Evolutionary conservation across 2,329 filamentous ascomycete genomes (phyloP).

Genomic region (Aspergillus sp.): DNA sequence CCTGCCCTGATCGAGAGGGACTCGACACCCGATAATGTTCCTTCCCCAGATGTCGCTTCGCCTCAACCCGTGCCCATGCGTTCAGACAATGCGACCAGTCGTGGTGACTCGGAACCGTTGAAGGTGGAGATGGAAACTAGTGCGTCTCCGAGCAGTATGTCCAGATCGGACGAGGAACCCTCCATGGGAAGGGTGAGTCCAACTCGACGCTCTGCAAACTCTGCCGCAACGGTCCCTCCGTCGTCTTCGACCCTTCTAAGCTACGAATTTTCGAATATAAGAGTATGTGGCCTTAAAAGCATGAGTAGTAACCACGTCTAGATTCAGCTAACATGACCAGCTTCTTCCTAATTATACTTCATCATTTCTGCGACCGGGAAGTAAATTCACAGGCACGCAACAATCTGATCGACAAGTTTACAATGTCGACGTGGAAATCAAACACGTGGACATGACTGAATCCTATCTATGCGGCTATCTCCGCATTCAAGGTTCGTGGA

Average conservation of each 20-base stretch:
- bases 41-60: slow-evolving; percentile 24
- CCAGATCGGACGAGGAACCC: slow-evolving; percentile 32
- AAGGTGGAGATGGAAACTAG: slow-evolving; percentile 23
- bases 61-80: slow-evolving; percentile 27
- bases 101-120: slow-evolving; percentile 26
- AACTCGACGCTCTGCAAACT: slow-evolving; percentile 24
- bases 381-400: slow-evolving; percentile 85
- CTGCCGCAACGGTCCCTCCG: slow-evolving; percentile 32
- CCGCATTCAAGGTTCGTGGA: slow-evolving; percentile 77
- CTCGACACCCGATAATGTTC: slow-evolving; percentile 26
- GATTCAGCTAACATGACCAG: slow-evolving; percentile 45
- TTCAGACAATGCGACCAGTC: slow-evolving; percentile 27
- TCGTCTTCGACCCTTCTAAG: slow-evolving; percentile 47
- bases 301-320: background rate
- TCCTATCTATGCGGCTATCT: slow-evolving; percentile 95
- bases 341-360: slow-evolving; percentile 77
- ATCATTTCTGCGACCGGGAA: slow-evolving; percentile 81
- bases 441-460: slow-evolving; percentile 91
- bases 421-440: slow-evolving; percentile 94
- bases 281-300: slow-evolving; percentile 42
- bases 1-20: slow-evolving; percentile 23
- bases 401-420: slow-evolving; percentile 91
- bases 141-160: slow-evolving; percentile 24
- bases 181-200: slow-evolving; percentile 33
- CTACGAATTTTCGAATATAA: slow-evolving; percentile 56